Conservation (phyloP, 2,329 filamentous ascomycete species). For the Lachnum nothofagi region DNA sequence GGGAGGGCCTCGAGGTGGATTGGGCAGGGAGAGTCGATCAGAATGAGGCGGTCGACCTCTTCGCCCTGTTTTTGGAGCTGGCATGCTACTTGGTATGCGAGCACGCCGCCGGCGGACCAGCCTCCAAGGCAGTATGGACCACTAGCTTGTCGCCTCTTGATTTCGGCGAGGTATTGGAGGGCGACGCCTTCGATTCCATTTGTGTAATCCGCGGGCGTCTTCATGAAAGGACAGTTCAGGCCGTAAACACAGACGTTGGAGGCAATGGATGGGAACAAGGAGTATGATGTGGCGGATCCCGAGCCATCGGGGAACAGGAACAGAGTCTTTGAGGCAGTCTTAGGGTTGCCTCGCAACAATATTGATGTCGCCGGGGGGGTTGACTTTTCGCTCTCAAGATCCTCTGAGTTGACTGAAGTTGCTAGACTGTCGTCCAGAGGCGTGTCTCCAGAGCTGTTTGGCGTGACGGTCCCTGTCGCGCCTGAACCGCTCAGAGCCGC, state of each 20-base stretch:
- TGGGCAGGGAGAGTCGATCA: slow-evolving; percentile 64
- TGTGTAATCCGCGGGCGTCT: slow-evolving; percentile 58
- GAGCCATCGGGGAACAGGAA: slow-evolving; percentile 46
- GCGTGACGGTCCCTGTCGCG: slow-evolving; percentile 14
- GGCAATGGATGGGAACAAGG: slow-evolving; percentile 35
- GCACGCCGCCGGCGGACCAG: slow-evolving; percentile 71
- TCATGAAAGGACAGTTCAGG: slow-evolving; percentile 68
- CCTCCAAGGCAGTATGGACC: slow-evolving; percentile 66
- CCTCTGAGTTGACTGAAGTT: slow-evolving; percentile 34
- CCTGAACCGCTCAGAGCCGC: not conserved
- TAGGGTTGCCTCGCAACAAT: slow-evolving; percentile 43
- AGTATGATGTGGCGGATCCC: slow-evolving; percentile 37
- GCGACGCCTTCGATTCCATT: slow-evolving; percentile 63
- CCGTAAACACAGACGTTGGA: slow-evolving; percentile 48
- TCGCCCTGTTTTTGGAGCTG: slow-evolving; percentile 55
- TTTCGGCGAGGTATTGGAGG: slow-evolving; percentile 61
- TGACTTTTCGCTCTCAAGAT: slow-evolving; percentile 9
- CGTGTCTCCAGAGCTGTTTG: slow-evolving; percentile 15
- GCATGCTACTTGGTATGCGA: not conserved
- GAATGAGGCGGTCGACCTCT: slow-evolving; percentile 53
- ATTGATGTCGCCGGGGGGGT: slow-evolving; percentile 30
- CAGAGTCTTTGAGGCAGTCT: slow-evolving; percentile 40
- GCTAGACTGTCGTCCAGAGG: slow-evolving; percentile 23
- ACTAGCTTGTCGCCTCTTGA: slow-evolving; percentile 63
- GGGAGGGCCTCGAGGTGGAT: slow-evolving; percentile 65